phyloP scores from a whole-genome alignment of 495 filamentous ascomycete genomes.

The Tuber brumale region DNA sequence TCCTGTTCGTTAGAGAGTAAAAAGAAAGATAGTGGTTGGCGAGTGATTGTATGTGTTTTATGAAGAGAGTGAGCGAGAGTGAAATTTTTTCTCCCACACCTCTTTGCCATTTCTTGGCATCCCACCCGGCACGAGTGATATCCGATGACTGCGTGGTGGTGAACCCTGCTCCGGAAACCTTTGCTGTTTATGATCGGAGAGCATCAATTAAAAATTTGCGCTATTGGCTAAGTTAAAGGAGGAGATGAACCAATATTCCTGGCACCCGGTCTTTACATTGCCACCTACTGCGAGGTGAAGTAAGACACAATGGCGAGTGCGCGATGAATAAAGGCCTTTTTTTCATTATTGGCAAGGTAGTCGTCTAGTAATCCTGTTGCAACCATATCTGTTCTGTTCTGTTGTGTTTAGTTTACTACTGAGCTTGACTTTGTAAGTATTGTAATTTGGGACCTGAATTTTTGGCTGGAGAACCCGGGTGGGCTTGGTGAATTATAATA shows the following conservation, averaged over 20 bases:
- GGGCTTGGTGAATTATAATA: neutral
- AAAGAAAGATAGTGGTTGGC: too few relatives aligned
- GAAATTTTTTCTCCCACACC: too few relatives aligned
- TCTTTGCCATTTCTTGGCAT: too few relatives aligned
- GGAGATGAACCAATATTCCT: neutral
- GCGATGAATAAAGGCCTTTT: neutral
- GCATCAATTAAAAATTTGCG: neutral
- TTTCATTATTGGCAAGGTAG: neutral
- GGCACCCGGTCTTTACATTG: neutral
- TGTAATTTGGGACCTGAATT: neutral
- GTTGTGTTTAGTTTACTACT: too few relatives aligned
- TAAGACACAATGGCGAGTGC: neutral
- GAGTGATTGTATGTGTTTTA: too few relatives aligned
- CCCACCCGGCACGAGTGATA: too few relatives aligned
- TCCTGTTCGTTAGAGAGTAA: too few relatives aligned
- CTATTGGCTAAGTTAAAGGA: neutral
- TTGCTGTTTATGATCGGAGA: too few relatives aligned
- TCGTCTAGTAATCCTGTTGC: neutral
- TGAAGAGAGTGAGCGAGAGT: too few relatives aligned
- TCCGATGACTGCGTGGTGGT: too few relatives aligned
- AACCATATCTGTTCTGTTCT: neutral
- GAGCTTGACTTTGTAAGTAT: neutral
- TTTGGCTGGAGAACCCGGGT: neutral
- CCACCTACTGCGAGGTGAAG: neutral
- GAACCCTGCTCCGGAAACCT: too few relatives aligned